Conservation (phyloP, 257 asterid genomes). For the Lantana camara region DNA sequence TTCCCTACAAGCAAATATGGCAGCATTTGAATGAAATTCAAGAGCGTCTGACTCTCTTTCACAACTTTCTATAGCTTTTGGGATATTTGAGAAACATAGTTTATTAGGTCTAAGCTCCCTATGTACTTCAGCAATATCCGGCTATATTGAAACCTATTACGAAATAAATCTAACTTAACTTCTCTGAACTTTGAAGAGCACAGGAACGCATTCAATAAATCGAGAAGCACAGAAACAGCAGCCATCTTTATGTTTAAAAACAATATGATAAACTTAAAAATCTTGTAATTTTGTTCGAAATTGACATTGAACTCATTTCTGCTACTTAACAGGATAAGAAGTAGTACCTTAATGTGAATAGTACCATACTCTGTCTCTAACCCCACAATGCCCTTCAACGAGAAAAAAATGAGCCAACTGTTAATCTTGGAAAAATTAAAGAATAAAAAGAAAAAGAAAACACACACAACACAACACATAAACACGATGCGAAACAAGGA, state of each 20-base stretch:
- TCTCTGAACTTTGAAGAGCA: background rate
- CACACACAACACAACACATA: conserved; percentile 2
- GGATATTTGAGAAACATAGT: background rate
- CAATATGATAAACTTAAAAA: background rate
- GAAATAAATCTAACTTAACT: background rate
- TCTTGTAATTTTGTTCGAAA: background rate
- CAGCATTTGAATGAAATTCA: background rate
- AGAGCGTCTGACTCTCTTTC: conserved; percentile 7
- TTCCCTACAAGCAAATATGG: background rate
- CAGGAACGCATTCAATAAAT: background rate
- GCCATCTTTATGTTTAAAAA: background rate
- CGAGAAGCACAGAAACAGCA: background rate
- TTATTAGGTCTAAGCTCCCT: background rate
- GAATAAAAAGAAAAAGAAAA: background rate
- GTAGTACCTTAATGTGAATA: conserved; percentile 82
- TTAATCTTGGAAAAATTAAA: conserved; percentile 1
- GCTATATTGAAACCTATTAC: background rate
- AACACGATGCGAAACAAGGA: background rate
- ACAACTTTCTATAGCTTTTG: background rate
- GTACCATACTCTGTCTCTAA: conserved; percentile 82
- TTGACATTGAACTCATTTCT: background rate
- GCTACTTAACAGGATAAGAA: conserved; percentile 14
- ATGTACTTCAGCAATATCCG: conserved; percentile 1
- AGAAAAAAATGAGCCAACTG: conserved; percentile 9
- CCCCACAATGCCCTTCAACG: conserved; percentile 79